phyloP scores from a whole-genome alignment of 1,284 basidiomycete species.

The Peniophora sp. region DNA sequence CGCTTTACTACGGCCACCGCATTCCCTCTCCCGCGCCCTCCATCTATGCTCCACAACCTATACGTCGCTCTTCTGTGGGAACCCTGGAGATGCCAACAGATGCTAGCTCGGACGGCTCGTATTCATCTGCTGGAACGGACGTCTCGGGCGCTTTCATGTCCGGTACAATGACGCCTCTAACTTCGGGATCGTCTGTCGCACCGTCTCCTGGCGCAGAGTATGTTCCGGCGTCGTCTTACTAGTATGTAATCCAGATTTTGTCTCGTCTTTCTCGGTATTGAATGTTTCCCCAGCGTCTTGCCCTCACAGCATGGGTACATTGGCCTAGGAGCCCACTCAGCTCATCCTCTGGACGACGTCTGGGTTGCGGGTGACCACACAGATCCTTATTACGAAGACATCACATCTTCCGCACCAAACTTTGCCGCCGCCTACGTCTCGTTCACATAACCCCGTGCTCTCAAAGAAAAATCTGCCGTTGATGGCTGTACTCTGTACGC shows the following conservation, averaged over 20 bases:
- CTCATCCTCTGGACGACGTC: background rate
- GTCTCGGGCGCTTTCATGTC: background rate
- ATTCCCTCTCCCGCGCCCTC: background rate
- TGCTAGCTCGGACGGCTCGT: background rate
- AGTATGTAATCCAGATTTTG: no score
- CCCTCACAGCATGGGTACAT: slow-evolving; percentile 1
- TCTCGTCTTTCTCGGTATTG: slow-evolving; percentile 4
- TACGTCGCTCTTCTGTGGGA: background rate
- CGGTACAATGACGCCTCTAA: background rate
- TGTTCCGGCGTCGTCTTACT: background rate
- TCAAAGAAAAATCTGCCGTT: no score
- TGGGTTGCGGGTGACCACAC: background rate
- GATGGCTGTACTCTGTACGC: no score
- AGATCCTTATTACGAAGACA: background rate
- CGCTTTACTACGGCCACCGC: no score
- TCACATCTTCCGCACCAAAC: background rate
- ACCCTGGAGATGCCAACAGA: background rate
- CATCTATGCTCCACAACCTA: slow-evolving; percentile 2
- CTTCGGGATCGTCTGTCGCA: no score
- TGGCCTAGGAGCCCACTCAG: slow-evolving; percentile 3
- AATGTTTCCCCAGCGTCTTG: slow-evolving; percentile 7
- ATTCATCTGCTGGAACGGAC: background rate
- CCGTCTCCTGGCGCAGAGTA: background rate
- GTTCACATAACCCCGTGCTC: background rate
- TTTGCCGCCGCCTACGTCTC: background rate